Evolutionary conservation across 75 land plant species (phyloP), one percentile per base, ranked within the genome.

Genomic region (Isoetes taiwanensis): DNA sequence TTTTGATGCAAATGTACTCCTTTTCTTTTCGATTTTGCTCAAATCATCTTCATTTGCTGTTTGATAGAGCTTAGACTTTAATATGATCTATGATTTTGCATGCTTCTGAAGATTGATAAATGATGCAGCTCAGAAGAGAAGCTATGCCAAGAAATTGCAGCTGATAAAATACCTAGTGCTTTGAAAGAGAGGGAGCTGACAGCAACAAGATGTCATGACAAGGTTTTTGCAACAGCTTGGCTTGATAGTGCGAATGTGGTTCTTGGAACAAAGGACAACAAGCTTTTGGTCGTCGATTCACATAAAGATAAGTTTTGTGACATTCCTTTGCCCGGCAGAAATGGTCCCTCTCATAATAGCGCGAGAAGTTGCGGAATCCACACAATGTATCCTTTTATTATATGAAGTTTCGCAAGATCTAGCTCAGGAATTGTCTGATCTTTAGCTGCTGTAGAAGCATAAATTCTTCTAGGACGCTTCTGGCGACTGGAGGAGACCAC

Each of bases 171-270:
- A n/a, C n/a, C n/a, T n/a, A n/a, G n/a, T n/a, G n/a, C n/a, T n/a
- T n/a, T n/a, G n/a, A n/a, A n/a, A n/a, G n/a, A n/a, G n/a, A n/a
- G n/a, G n/a, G n/a, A n/a, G n/a, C n/a, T n/a, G n/a, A n/a, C n/a
- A n/a, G n/a, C n/a, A 46, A 6, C 19, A 6, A 46, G 6, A 16
- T 6, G 50, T 23, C 25, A 23, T 23, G 50, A 46, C 16, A 46
- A 46, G 50, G 50, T 46, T n/a, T 46, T 46, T 46, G 50, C 50
- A 6, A 23, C 50, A 23, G 50, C 50, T 19, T 46, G 50, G 50
- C 5, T 46, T n/a, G 50, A 46, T 23, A 23, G n/a, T 19, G n/a
- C 19, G 25, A 6, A 16, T 46, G 50, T 46, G n/a, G 50, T n/a
- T 5, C 50, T 46, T 23, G 50, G 50, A 16, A 46, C 50, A 6